Conservation (phyloP, 352 stramenopile species). For the Pythium aquatile region DNA sequence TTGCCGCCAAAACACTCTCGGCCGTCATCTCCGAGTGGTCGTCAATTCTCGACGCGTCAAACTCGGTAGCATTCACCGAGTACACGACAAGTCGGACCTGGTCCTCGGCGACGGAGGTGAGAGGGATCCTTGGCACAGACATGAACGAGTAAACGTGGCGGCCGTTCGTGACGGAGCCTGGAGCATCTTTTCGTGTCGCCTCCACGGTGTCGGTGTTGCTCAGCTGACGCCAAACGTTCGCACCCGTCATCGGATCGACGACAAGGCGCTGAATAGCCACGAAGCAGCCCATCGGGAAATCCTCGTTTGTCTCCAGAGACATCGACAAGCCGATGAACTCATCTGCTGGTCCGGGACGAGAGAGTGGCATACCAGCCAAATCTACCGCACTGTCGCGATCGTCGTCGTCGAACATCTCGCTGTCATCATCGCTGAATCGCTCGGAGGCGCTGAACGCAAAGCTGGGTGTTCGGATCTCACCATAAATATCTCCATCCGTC, state of each 20-base stretch:
- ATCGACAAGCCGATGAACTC: slow-evolving; percentile 83
- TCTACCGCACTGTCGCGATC: slow-evolving; percentile 33
- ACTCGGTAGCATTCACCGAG: slow-evolving; percentile 42
- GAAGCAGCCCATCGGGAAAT: slow-evolving; percentile 72
- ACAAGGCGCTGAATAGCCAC: slow-evolving; percentile 75
- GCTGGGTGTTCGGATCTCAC: slow-evolving; percentile 75
- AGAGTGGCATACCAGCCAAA: slow-evolving; percentile 21
- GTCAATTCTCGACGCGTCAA: slow-evolving; percentile 13
- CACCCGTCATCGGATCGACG: slow-evolving; percentile 35
- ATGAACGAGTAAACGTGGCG: slow-evolving; percentile 81
- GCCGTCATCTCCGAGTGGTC: slow-evolving; percentile 78
- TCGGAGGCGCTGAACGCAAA: slow-evolving; percentile 73
- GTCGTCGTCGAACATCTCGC: slow-evolving; percentile 44
- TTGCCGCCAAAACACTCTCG: slow-evolving; percentile 61
- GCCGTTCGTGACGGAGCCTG: slow-evolving; percentile 24
- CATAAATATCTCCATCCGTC: slow-evolving; percentile 57
- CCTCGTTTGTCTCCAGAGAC: slow-evolving; percentile 79
- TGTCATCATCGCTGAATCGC: slow-evolving; percentile 48
- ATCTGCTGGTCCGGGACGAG: slow-evolving; percentile 21
- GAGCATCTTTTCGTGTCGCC: slow-evolving; percentile 48
- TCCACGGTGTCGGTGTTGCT: slow-evolving; percentile 82
- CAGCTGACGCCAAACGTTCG: slow-evolving; percentile 65
- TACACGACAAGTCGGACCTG: slow-evolving; percentile 81
- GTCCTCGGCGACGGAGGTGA: slow-evolving; percentile 47
- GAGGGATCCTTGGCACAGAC: slow-evolving; percentile 72